Conservation (phyloP, 2,329 filamentous ascomycete genomes). For the Claviceps sp. region DNA sequence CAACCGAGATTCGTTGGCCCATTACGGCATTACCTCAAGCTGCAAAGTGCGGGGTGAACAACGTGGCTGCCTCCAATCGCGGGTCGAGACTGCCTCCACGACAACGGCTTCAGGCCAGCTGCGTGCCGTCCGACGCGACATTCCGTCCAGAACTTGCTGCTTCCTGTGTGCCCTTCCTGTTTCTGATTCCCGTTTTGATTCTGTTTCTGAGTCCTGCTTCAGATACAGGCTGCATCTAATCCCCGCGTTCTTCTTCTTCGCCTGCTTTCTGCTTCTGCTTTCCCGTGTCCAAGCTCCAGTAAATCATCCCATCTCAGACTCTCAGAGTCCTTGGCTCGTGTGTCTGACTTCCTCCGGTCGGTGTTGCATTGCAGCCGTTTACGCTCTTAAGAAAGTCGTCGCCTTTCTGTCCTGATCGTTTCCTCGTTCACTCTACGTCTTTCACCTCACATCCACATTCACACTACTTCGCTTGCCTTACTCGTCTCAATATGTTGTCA, state of each 20-base stretch:
- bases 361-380: too few relatives aligned
- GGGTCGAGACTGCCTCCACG: slow-evolving; percentile 17
- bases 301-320: too few relatives aligned
- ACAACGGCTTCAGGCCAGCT: slow-evolving; percentile 5
- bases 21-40: slow-evolving; percentile 1
- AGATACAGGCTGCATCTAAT: background rate
- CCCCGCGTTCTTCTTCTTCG: background rate
- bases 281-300: too few relatives aligned
- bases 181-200: background rate
- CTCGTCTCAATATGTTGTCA: slow-evolving; percentile 7
- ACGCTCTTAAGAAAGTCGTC: too few relatives aligned
- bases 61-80: slow-evolving; percentile 16
- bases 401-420: background rate
- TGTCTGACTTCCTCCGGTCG: too few relatives aligned
- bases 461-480: slow-evolving; percentile 1
- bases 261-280: too few relatives aligned
- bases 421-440: background rate
- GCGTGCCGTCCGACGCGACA: background rate
- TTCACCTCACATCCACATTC: background rate
- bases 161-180: background rate
- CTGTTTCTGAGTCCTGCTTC: background rate
- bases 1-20: background rate
- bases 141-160: background rate
- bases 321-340: too few relatives aligned
- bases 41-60: slow-evolving; percentile 13